These are phyloP conservation scores for Phyllosticta citrichinensis DNA, from an alignment of 2,329 filamentous ascomycete genomes.

Conservation along the genomic window DNA sequence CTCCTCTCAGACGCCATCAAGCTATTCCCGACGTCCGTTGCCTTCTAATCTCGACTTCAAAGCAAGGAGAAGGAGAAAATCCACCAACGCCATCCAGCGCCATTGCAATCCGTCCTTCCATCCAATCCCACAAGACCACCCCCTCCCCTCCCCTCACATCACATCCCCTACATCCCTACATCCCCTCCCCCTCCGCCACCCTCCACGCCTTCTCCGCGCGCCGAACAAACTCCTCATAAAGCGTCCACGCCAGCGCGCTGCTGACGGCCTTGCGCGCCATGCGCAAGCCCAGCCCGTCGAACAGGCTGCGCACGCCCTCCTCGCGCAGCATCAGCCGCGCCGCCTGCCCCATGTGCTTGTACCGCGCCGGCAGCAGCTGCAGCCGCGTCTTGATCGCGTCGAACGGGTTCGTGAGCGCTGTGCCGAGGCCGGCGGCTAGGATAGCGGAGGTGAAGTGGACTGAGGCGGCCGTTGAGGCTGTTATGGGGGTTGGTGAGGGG, in stretches of 20 bases:
- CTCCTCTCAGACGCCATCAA: too few species aligned
- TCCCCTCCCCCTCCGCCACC: background rate
- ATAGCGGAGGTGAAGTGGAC: conserved; percentile 84
- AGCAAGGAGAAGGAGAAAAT: too few species aligned
- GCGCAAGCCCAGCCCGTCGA: conserved; percentile 74
- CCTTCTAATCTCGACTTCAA: too few species aligned
- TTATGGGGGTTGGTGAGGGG: background rate
- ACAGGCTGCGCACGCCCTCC: conserved; percentile 70
- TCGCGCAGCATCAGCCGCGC: conserved; percentile 67
- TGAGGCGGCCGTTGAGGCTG: conserved; percentile 41
- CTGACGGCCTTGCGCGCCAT: conserved; percentile 89
- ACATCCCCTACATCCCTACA: too few species aligned
- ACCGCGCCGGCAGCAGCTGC: conserved; percentile 75
- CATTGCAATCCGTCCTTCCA: too few species aligned
- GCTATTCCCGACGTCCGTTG: too few species aligned
- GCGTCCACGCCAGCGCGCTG: conserved; percentile 91
- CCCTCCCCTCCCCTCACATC: too few species aligned
- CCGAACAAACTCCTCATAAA: conserved; percentile 88
- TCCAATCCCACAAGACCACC: too few species aligned
- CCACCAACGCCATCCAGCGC: too few species aligned
- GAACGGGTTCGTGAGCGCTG: conserved; percentile 87
- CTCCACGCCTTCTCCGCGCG: conserved; percentile 47
- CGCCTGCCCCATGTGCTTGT: conserved; percentile 73
- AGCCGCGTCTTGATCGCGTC: conserved; percentile 93
- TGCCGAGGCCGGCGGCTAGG: conserved; percentile 71